Base-by-base conservation (phyloP, 139 green algal species). In the Micromonas commoda region DNA sequence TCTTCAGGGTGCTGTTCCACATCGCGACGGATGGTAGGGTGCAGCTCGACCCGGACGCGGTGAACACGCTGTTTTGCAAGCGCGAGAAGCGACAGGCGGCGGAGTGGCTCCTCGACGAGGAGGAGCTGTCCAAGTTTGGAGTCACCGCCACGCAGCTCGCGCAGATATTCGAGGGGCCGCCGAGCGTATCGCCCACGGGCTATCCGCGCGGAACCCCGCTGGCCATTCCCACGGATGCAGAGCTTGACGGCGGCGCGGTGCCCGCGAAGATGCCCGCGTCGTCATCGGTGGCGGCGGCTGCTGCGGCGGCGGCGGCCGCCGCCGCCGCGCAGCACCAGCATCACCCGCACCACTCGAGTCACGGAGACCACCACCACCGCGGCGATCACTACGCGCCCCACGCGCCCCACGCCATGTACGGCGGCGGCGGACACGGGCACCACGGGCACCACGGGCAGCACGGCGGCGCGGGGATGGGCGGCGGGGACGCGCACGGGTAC, bases 31-130 rank as follows among this genome's bases (percentile, higher is more conserved):
- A 60, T 5, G 68, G 68, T 0, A 0, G 20, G 68, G 26, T 64
- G 3, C 52, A 75, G 2, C 24, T 75, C 3, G 37, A 38, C 37
- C n/a, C 60, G 24, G 38, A 75, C 31, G 68, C 60, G 34, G 68
- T 61, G 5, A 75, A 64, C 1, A 21, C 52, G 5, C 29, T 75
- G 37, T 75, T 75, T 39, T 61, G 23, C 4, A 75, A 75, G 68
- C 52, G 53, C n/a, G 68, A 75, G 1, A 39, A 75, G 38, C 35
- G 68, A 34, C 68, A 75, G 26, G 68, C 68, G 4, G 68, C 68
- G 37, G 68, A 75, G 37, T 75, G 68, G 68, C 34, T 75, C 0
- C 68, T 75, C 16, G 35, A 75, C 37, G 68, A 75, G 37, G 68
- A 75, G 34, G 38, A 53, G 26, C 53, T 75, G 37, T 38, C 37